A percentile compares a stretch with the other conserved stretches of the same genome.
phyloP scores from a whole-genome alignment of 305 asterid species.

The Galium porrigens region DNA sequence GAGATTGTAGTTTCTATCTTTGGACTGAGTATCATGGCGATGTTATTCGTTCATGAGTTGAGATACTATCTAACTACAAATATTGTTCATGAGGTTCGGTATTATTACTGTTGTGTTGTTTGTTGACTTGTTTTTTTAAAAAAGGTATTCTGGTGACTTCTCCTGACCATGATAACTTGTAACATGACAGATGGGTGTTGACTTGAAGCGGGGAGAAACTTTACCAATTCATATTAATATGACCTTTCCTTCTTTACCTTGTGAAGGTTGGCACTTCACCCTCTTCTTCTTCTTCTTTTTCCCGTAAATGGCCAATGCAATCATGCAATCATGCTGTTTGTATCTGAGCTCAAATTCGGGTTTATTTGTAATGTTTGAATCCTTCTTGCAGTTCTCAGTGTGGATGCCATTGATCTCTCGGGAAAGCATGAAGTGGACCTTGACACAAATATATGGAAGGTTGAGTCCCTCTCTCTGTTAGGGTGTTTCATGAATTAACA shows the following conservation, averaged over 20 bases:
- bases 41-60: conserved; percentile 78
- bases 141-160: conserved; percentile 4
- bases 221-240: conserved; percentile 93
- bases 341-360: conserved; percentile 9
- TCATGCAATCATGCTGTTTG: conserved; percentile 3
- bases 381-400: conserved; percentile 58
- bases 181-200: conserved; percentile 76
- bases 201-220: conserved; percentile 82
- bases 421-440: conserved; percentile 99
- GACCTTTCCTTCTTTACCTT: conserved; percentile 89
- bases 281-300: conserved; percentile 8
- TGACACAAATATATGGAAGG: conserved; percentile 98
- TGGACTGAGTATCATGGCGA: conserved; percentile 78
- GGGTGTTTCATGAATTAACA: not conserved
- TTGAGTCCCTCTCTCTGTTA: conserved; percentile 14
- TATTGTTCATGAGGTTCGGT: conserved; percentile 66
- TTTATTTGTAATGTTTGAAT: conserved; percentile 11
- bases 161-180: conserved; percentile 13
- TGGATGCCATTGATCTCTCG: conserved; percentile 94
- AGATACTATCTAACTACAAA: conserved; percentile 66
- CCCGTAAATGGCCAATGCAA: conserved; percentile 2
- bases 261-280: conserved; percentile 57
- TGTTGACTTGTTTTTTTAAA: not conserved
- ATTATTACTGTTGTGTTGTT: not conserved
- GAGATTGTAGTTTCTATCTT: conserved; percentile 49